phyloP scores from a whole-genome alignment of 495 filamentous ascomycete species.

The Platismatia glauca region DNA sequence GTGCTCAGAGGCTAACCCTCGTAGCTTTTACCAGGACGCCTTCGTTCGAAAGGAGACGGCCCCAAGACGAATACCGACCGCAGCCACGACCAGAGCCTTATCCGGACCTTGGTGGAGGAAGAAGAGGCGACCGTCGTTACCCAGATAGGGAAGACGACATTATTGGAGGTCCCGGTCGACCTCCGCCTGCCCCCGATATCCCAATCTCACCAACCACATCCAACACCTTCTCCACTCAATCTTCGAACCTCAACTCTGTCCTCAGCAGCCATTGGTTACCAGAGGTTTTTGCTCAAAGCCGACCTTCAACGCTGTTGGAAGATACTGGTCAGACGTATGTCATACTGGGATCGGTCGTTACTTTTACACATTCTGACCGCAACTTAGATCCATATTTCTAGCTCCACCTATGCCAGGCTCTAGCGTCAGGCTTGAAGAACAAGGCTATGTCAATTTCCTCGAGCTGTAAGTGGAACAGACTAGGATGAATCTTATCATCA shows the following conservation, averaged over 20 bases:
- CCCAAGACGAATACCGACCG: neutral
- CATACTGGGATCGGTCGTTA: neutral
- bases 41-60: slow-evolving; percentile 19
- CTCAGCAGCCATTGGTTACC: slow-evolving; percentile 44
- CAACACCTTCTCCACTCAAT: slow-evolving; percentile 30
- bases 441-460: slow-evolving; percentile 30
- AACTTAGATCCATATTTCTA: slow-evolving; percentile 38
- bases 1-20: neutral
- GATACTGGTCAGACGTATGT: slow-evolving; percentile 36
- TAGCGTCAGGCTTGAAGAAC: neutral
- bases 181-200: slow-evolving; percentile 34
- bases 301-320: slow-evolving; percentile 35
- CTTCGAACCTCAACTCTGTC: slow-evolving; percentile 26
- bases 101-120: neutral
- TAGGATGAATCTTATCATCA: slow-evolving; percentile 7
- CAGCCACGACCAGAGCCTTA: neutral
- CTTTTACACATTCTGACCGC: slow-evolving; percentile 20
- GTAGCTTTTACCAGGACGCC: slow-evolving; percentile 9
- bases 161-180: neutral
- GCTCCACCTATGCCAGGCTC: slow-evolving; percentile 23
- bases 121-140: neutral
- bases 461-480: slow-evolving; percentile 35
- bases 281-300: slow-evolving; percentile 37
- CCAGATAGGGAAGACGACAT: slow-evolving; percentile 3
- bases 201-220: slow-evolving; percentile 37